Evolutionary conservation across 2,329 filamentous ascomycete species (phyloP).

Genomic region (Aspergillus sp.): DNA sequence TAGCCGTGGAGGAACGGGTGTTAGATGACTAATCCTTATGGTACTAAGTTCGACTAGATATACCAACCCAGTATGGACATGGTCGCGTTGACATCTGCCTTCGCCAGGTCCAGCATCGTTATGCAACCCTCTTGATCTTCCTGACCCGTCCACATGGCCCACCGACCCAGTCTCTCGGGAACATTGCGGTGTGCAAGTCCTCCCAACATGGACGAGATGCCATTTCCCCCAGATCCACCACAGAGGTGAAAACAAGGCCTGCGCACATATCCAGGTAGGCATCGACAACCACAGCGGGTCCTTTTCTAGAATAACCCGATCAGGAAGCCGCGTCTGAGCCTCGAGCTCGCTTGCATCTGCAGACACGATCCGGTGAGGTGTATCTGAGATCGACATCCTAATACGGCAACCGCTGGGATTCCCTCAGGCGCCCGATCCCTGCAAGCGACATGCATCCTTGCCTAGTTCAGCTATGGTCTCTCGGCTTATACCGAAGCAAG

Average conservation of each 20-base stretch:
- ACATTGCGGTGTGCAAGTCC: background rate
- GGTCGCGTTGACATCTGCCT: background rate
- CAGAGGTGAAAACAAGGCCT: background rate
- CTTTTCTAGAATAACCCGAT: background rate
- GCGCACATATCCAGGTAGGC: background rate
- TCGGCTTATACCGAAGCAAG: background rate
- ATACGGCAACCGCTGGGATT: no score
- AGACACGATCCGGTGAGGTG: no score
- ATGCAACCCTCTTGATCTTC: no score
- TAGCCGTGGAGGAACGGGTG: background rate
- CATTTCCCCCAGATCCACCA: background rate
- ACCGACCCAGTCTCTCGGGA: background rate
- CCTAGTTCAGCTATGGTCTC: background rate
- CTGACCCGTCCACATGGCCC: background rate
- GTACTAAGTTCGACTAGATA: background rate
- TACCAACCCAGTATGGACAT: background rate
- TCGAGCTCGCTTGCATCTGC: background rate
- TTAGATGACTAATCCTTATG: no score
- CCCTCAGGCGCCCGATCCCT: no score
- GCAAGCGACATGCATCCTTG: background rate
- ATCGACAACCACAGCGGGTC: background rate
- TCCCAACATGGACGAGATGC: background rate
- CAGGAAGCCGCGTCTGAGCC: background rate
- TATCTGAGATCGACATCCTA: no score
- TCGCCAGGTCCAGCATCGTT: background rate